Percentiles rank a stretch among this genome's conserved stretches.
phyloP scores from a whole-genome alignment of 75 land plant genomes.

The Pinus albicaulis region DNA sequence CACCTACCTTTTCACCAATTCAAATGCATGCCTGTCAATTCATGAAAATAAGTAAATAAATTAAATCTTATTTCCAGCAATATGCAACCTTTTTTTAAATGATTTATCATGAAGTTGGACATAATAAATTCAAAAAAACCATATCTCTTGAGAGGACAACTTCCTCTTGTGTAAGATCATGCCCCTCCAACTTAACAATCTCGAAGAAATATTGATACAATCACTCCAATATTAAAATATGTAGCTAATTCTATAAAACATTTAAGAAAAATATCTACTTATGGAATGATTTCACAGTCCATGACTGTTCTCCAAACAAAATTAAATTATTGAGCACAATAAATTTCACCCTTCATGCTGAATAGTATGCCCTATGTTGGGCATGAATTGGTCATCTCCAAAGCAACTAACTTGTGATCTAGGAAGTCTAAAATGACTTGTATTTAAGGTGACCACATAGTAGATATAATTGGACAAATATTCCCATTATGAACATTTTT shows the following conservation, averaged over 20 bases:
- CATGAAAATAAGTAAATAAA: too few relatives aligned
- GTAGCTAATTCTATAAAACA: too few relatives aligned
- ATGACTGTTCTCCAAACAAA: too few relatives aligned
- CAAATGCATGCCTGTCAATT: too few relatives aligned
- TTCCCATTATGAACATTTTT: conserved; percentile 93
- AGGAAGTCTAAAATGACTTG: conserved; percentile 45
- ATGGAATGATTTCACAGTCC: too few relatives aligned
- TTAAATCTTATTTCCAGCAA: too few relatives aligned
- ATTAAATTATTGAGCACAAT: too few relatives aligned
- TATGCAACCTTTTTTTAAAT: too few relatives aligned
- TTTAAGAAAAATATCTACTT: too few relatives aligned
- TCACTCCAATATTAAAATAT: too few relatives aligned
- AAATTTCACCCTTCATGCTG: conserved; percentile 36
- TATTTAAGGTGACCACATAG: conserved; percentile 65
- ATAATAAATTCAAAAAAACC: neutral
- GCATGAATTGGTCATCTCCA: conserved; percentile 49
- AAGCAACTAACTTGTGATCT: conserved; percentile 32
- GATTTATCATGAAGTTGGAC: too few relatives aligned
- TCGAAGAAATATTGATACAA: neutral
- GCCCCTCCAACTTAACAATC: neutral
- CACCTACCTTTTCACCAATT: too few relatives aligned
- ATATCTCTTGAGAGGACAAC: neutral
- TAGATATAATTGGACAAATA: conserved; percentile 69
- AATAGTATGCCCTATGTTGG: conserved; percentile 75
- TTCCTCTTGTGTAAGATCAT: neutral